These are phyloP conservation scores for Aspergillus amoenus DNA, from an alignment of 2,329 filamentous ascomycete genomes.

Conservation along the genomic window DNA sequence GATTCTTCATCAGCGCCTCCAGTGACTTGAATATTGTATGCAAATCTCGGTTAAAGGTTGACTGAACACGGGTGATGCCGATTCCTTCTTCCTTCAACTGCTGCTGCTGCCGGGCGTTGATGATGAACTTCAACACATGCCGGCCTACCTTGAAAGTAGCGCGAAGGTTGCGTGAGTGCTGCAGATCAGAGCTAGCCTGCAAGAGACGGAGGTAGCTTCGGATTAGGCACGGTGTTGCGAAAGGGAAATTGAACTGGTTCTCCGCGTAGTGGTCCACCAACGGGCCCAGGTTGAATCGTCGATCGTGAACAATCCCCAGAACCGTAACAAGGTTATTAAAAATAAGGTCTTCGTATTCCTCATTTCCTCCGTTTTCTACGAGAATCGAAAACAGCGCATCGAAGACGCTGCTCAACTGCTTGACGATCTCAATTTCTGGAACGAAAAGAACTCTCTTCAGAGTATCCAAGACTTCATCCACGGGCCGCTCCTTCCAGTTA, in stretches of 20 bases:
- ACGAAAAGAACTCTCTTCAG: slow-evolving; percentile 87
- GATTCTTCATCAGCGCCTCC: slow-evolving; percentile 84
- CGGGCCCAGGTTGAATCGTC: slow-evolving; percentile 86
- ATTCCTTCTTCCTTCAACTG: slow-evolving; percentile 85
- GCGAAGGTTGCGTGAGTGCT: slow-evolving; percentile 78
- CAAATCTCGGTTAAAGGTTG: slow-evolving; percentile 78
- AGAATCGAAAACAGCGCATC: slow-evolving; percentile 89
- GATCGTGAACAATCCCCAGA: slow-evolving; percentile 88
- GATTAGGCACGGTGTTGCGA: slow-evolving; percentile 83
- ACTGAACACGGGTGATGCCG: slow-evolving; percentile 70
- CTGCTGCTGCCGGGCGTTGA: slow-evolving; percentile 82
- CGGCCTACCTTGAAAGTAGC: slow-evolving; percentile 93
- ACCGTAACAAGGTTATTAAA: slow-evolving; percentile 89
- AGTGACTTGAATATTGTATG: slow-evolving; percentile 86
- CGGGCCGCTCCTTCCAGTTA: slow-evolving; percentile 77
- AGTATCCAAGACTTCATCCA: slow-evolving; percentile 69
- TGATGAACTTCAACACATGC: slow-evolving; percentile 92
- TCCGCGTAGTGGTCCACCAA: slow-evolving; percentile 90
- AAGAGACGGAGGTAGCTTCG: slow-evolving; percentile 82
- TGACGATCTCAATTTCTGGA: slow-evolving; percentile 95
- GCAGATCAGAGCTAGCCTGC: slow-evolving; percentile 76
- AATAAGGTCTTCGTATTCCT: slow-evolving; percentile 88
- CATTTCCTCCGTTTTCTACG: slow-evolving; percentile 85
- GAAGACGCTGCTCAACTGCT: slow-evolving; percentile 84
- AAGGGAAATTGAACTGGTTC: slow-evolving; percentile 86